Percentiles rank a stretch among this genome's conserved stretches.
phyloP scores from a whole-genome alignment of 2,329 filamentous ascomycete genomes.

The Hortaea werneckii region DNA sequence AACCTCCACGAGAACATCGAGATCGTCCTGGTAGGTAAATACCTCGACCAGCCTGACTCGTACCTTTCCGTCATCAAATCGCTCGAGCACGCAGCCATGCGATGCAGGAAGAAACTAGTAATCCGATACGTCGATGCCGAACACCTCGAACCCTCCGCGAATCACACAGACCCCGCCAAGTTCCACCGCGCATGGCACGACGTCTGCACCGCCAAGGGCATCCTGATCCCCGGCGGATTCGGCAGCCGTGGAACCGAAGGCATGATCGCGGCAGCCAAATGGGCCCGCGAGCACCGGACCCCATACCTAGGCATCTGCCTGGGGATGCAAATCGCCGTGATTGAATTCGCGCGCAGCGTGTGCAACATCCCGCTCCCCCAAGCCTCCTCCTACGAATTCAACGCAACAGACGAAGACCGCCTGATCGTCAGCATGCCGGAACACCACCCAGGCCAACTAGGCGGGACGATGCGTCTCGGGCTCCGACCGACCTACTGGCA shows the following conservation, averaged over 20 bases:
- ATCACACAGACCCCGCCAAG: constrained; percentile 53
- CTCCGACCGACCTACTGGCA: constrained; percentile 67
- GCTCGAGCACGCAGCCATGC: constrained; percentile 86
- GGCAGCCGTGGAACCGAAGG: constrained; percentile 74
- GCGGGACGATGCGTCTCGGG: constrained; percentile 81
- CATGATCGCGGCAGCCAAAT: constrained; percentile 80
- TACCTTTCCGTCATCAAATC: constrained; percentile 80
- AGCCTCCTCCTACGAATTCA: constrained; percentile 48
- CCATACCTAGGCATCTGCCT: constrained; percentile 87
- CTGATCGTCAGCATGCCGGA: constrained; percentile 92
- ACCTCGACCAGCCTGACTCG: constrained; percentile 71
- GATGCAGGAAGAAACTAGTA: constrained; percentile 66
- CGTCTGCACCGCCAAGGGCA: constrained; percentile 59
- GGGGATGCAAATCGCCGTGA: constrained; percentile 85
- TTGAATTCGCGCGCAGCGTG: constrained; percentile 74
- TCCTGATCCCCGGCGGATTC: constrained; percentile 68
- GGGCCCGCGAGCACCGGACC: constrained; percentile 69
- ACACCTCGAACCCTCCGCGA: constrained; percentile 61
- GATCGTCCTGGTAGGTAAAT: constrained; percentile 89
- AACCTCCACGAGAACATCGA: constrained; percentile 58
- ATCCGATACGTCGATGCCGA: constrained; percentile 78
- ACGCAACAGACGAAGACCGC: constrained; percentile 51
- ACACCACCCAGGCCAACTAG: constrained; percentile 62
- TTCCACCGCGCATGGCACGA: constrained; percentile 75
- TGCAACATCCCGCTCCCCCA: constrained; percentile 47